Conservation (phyloP, 495 filamentous ascomycete species). For the Elaphomyces granulatus region DNA sequence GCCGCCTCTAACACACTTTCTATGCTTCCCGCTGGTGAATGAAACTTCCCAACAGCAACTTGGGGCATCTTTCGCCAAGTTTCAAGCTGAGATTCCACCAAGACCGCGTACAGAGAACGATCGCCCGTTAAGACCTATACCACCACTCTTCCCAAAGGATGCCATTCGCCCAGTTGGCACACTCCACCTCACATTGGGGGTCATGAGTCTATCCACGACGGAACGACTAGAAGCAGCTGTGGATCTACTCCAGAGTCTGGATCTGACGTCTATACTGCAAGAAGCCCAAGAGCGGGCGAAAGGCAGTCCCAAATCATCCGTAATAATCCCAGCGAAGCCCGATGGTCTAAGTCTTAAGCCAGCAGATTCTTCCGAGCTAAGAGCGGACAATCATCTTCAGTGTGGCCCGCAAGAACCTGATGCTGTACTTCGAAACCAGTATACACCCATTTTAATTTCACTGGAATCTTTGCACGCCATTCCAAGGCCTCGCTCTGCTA, state of each 20-base stretch:
- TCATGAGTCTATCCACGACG: conserved; percentile 56
- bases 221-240: conserved; percentile 45
- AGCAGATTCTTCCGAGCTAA: not conserved
- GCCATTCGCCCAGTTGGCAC: conserved; percentile 68
- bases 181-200: conserved; percentile 73
- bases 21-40: conserved; percentile 69
- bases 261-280: conserved; percentile 36
- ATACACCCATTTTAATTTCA: conserved; percentile 13
- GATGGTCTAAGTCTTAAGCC: not conserved
- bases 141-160: conserved; percentile 32
- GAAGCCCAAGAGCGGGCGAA: conserved; percentile 11
- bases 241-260: conserved; percentile 37
- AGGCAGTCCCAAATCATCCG: not conserved
- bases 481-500: conserved; percentile 23
- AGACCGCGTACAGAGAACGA: conserved; percentile 4
- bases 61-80: conserved; percentile 40
- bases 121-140: conserved; percentile 12
- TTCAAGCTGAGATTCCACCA: conserved; percentile 41
- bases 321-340: not conserved
- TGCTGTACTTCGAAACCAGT: not conserved
- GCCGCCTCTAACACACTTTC: conserved; percentile 66
- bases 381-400: not conserved
- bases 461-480: conserved; percentile 26
- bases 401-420: not conserved
- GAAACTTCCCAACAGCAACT: conserved; percentile 47